Conservation (phyloP, 2,329 filamentous ascomycete species). For the Phialophora macrospora region DNA sequence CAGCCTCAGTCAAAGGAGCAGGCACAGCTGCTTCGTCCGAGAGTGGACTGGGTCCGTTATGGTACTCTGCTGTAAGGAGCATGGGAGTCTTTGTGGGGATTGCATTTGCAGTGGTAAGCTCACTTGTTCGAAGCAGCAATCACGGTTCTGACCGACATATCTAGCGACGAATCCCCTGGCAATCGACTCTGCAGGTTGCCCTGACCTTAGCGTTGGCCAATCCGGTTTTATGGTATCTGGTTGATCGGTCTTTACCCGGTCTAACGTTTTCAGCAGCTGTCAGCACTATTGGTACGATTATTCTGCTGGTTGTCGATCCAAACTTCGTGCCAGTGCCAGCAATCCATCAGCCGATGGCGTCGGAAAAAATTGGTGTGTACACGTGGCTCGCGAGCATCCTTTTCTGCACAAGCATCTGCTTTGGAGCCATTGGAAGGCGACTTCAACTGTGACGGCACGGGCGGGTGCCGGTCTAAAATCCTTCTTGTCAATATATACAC, state of each 20-base stretch:
- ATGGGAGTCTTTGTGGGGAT: slow-evolving; percentile 75
- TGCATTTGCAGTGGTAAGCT: slow-evolving; percentile 78
- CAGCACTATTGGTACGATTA: slow-evolving; percentile 72
- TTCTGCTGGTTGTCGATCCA: slow-evolving; percentile 76
- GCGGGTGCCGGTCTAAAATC: not conserved
- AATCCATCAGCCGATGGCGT: slow-evolving; percentile 44
- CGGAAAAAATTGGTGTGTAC: slow-evolving; percentile 63
- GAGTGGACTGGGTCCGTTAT: slow-evolving; percentile 64
- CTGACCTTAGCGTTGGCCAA: slow-evolving; percentile 88
- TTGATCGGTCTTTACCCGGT: slow-evolving; percentile 86
- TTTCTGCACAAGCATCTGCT: slow-evolving; percentile 93
- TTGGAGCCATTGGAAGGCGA: slow-evolving; percentile 89
- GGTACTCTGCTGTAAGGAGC: slow-evolving; percentile 73
- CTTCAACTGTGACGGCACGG: slow-evolving; percentile 54
- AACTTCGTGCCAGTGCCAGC: slow-evolving; percentile 75
- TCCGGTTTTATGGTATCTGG: slow-evolving; percentile 92
- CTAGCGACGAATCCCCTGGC: slow-evolving; percentile 87
- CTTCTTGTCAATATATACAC: slow-evolving; percentile 10
- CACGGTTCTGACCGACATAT: slow-evolving; percentile 19
- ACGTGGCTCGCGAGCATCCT: slow-evolving; percentile 93
- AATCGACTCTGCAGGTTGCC: slow-evolving; percentile 91
- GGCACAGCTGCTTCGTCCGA: slow-evolving; percentile 38
- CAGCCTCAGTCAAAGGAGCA: slow-evolving; percentile 34
- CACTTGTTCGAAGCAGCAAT: slow-evolving; percentile 23
- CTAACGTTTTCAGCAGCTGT: slow-evolving; percentile 78